Conservation (phyloP, 495 filamentous ascomycete species). For the Antarctomyces pellizariae region DNA sequence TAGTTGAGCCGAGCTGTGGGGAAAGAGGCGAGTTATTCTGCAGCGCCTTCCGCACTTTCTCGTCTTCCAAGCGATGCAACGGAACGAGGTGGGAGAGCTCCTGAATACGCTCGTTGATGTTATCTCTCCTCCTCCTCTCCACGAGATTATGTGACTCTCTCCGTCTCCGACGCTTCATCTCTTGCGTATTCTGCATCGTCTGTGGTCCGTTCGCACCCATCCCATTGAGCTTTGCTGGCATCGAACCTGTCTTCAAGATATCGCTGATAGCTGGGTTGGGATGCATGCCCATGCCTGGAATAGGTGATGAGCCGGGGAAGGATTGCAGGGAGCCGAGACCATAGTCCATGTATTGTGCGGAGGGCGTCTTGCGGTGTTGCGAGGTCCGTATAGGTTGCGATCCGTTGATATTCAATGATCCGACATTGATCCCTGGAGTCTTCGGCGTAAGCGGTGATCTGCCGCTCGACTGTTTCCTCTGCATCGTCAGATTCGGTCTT, state of each 20-base stretch:
- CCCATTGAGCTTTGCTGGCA: slow-evolving; percentile 30
- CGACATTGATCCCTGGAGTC: slow-evolving; percentile 22
- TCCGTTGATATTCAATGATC: slow-evolving; percentile 16
- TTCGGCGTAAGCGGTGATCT: slow-evolving; percentile 66
- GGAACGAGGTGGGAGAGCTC: slow-evolving; percentile 87
- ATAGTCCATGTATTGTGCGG: slow-evolving; percentile 53
- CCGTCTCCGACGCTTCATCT: slow-evolving; percentile 74
- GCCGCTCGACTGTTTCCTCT: slow-evolving; percentile 42
- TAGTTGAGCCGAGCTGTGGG: slow-evolving; percentile 42
- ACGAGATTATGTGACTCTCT: slow-evolving; percentile 93
- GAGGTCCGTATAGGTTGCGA: slow-evolving; percentile 52
- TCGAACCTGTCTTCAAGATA: slow-evolving; percentile 28
- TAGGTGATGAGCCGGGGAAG: slow-evolving; percentile 51
- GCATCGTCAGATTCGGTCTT: slow-evolving; percentile 34
- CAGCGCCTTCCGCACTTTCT: slow-evolving; percentile 86
- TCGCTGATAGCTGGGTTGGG: slow-evolving; percentile 25
- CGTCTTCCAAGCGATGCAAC: slow-evolving; percentile 79
- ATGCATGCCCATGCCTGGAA: slow-evolving; percentile 14
- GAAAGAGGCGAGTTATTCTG: slow-evolving; percentile 75
- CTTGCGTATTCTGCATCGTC: slow-evolving; percentile 48
- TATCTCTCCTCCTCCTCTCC: slow-evolving; percentile 81
- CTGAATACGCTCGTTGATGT: slow-evolving; percentile 96
- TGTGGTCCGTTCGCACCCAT: slow-evolving; percentile 13
- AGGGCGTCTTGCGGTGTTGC: slow-evolving; percentile 59
- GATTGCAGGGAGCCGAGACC: slow-evolving; percentile 60